These are phyloP conservation scores for Gelatoporia subvermispora DNA, from an alignment of 768 basidiomycete species.

Conservation along the genomic window DNA sequence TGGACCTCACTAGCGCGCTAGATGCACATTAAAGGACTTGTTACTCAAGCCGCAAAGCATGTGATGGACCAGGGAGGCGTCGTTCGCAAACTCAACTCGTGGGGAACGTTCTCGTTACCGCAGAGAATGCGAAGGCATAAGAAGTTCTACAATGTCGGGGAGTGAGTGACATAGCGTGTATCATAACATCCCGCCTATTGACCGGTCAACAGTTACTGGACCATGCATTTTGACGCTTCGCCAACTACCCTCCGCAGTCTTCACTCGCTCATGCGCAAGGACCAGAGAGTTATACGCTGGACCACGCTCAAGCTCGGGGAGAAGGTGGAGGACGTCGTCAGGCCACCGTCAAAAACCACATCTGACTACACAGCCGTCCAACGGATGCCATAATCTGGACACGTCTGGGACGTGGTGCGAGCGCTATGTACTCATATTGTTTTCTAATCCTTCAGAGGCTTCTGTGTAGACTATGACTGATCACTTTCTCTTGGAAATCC, in stretches of 20 bases:
- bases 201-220: slow-evolving; percentile 67
- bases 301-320: slow-evolving; percentile 76
- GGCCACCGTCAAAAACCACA: slow-evolving; percentile 23
- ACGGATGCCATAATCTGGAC: too few relatives aligned
- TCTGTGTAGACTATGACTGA: not conserved
- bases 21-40: slow-evolving; percentile 73
- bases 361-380: too few relatives aligned
- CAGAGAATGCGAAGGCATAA: slow-evolving; percentile 67
- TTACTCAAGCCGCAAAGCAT: slow-evolving; percentile 64
- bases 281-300: slow-evolving; percentile 82
- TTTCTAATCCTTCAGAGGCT: not conserved
- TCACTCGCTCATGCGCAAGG: slow-evolving; percentile 64
- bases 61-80: slow-evolving; percentile 75
- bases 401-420: not conserved
- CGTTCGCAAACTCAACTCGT: slow-evolving; percentile 72
- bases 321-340: slow-evolving; percentile 63
- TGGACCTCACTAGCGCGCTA: slow-evolving; percentile 24
- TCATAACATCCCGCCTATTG: not conserved
- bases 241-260: slow-evolving; percentile 63
- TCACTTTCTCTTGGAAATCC: slow-evolving; percentile 26
- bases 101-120: slow-evolving; percentile 70
- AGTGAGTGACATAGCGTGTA: slow-evolving; percentile 58
- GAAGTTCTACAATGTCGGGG: slow-evolving; percentile 54
- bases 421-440: slow-evolving; percentile 1
- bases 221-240: slow-evolving; percentile 84